Base-by-base conservation (phyloP, 371 early-diverging fungal species). In the Apophysomyces ossiformis region DNA sequence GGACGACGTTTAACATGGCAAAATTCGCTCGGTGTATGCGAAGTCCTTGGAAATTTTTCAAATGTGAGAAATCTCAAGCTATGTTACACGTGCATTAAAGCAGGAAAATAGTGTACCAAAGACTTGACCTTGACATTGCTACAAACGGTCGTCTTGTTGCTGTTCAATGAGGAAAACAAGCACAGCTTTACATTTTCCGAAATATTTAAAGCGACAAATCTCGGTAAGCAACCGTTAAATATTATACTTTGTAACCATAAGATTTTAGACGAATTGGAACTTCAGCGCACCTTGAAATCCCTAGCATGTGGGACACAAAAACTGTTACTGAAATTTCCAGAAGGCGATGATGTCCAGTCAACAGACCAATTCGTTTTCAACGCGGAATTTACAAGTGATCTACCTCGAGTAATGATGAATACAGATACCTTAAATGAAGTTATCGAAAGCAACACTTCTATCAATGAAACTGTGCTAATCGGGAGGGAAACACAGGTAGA, bases 1-100 rank as follows among this genome's bases (percentile, higher is more conserved):
- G 91, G 93, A 13, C 85, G 95, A 63, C 81, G 87, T 8, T 73
- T 98, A 47, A 89, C 89, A 43, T 98, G 96, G 96, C 93, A 93
- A 69, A 89, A 92, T 66, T 81, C 88, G 3, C 83, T 96, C 35
- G 91, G 94, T 6, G 85, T 87, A 37, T 93, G 95, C 69, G 79
- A 92, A 35, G 75, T 96, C 7, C 82, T 81, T 41, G 93, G 91
- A 8, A 44, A 75, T 46, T 95, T 93, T 69, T 87, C 79, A 68
- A 77, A 67, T 68, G 88, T 82, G 75, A 36, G 61, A 15, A 45
- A 11, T 26, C 12, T 38, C 11, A 32, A 54, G 9, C 43, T 37
- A 18, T 11, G 32, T 11, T 58, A 13, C 38, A 35, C 7, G 7
- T 11, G 5, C 47, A 12, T 37, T 2, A 50, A n/a, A n/a, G 0